Evolutionary conservation across 2,329 filamentous ascomycete genomes (phyloP), one percentile per base, ranked within the genome.

Genomic region (Botrytis byssoidea): DNA sequence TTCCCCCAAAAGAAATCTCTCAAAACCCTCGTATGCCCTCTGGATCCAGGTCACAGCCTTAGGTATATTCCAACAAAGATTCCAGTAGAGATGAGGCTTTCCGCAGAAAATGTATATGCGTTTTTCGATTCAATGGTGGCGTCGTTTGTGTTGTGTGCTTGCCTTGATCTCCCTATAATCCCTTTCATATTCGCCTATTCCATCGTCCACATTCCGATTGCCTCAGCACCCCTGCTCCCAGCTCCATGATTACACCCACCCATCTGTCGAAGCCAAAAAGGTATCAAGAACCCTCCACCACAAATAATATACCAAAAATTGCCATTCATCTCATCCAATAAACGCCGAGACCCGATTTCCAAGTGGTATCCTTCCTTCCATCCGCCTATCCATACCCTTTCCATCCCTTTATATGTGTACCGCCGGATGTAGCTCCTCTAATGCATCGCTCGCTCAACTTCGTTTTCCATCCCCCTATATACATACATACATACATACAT

Each of bases 31-130:
- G 48, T 57, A 32, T 57, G 66, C 66, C 48, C 46, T 25, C 66
- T 42, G 48, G 55, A 57, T 57, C 66, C 66, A 57, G 66, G 66
- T 68, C 66, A 68, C 48, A 68, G 66, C 66, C 66, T 57, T 68
- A 42, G 20, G 18, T 40, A 3, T 57, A 4, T 68, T 55, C 16
- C 25, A 68, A 68, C 46, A 57, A 57, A 68, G 40, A 29, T 57
- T 57, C 48, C 48, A 68, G 66, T 42, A 55, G 35, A 57, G 66
- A n/a, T 68, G 29, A 68, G 66, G 48, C 10, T 68, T 57, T 20
- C 48, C 66, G 35, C 35, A 55, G 22, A 57, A 68, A 29, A 57
- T 42, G 66, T 42, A 57, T 42, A 25, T 57, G 48, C 48, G 66
- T 57, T 68, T 68, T 68, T 55, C 32, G 46, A 12, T 55, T 57